These are phyloP conservation scores for Henningerozyma blattae DNA, from an alignment of 805 yeast species.

Conservation along the genomic window DNA sequence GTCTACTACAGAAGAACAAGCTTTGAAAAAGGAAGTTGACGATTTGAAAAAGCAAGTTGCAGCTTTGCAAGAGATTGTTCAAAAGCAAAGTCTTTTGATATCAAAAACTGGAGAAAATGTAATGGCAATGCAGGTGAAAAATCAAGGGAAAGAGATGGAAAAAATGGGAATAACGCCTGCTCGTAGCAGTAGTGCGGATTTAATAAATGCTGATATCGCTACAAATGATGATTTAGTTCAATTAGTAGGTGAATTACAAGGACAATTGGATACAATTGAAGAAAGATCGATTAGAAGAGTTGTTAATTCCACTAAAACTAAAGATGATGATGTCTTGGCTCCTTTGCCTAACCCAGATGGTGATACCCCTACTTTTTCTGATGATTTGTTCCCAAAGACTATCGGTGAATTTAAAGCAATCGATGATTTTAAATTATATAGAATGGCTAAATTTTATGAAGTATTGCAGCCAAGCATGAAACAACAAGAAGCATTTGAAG, in stretches of 20 bases:
- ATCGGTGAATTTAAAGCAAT: constrained; percentile 40
- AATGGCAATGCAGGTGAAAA: constrained; percentile 51
- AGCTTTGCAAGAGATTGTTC: constrained; percentile 40
- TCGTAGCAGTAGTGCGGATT: constrained; percentile 2
- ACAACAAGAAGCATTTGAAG: constrained; percentile 40
- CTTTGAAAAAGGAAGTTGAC: constrained; percentile 18
- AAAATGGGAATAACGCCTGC: constrained; percentile 12
- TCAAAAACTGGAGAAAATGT: constrained; percentile 74
- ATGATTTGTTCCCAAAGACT: constrained; percentile 43
- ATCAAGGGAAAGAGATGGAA: constrained; percentile 32
- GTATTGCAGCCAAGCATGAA: constrained; percentile 51
- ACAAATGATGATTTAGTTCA: constrained; percentile 79
- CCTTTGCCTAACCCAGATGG: constrained; percentile 76
- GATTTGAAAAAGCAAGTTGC: constrained; percentile 32
- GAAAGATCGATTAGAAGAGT: constrained; percentile 64
- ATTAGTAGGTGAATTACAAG: constrained; percentile 80
- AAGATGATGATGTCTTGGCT: constrained; percentile 37
- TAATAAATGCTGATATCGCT: constrained; percentile 45
- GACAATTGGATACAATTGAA: constrained; percentile 70
- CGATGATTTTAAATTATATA: constrained; percentile 33
- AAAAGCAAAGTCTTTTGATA: constrained; percentile 53
- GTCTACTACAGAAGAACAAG: background rate
- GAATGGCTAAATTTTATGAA: constrained; percentile 63
- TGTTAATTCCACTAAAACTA: constrained; percentile 42
- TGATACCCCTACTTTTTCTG: constrained; percentile 26